Evolutionary conservation across 495 filamentous ascomycete species (phyloP).

Genomic region (Pyronema omphalodes): DNA sequence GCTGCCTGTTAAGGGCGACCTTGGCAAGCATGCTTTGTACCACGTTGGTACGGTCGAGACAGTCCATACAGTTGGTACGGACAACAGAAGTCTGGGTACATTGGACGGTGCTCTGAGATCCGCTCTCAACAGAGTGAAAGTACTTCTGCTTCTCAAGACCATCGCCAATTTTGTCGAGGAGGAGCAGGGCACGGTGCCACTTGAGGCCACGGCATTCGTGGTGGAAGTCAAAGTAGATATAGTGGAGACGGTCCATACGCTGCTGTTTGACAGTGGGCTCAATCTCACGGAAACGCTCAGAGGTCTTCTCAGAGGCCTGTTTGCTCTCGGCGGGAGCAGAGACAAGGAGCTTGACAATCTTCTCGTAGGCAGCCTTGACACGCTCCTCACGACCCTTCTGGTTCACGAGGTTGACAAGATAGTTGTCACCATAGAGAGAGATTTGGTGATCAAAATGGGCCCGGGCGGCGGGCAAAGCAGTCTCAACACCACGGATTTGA

Average conservation of each 20-base stretch:
- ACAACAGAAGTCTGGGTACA: conserved; percentile 59
- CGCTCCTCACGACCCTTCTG: conserved; percentile 73
- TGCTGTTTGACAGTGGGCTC: conserved; percentile 43
- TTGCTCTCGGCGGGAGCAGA: conserved; percentile 45
- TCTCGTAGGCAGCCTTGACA: conserved; percentile 83
- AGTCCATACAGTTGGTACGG: conserved; percentile 98
- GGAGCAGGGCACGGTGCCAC: conserved; percentile 77
- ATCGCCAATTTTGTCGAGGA: conserved; percentile 60
- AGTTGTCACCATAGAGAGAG: conserved; percentile 81
- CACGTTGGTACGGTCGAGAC: conserved; percentile 91
- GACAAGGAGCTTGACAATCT: conserved; percentile 57
- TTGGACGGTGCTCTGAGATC: conserved; percentile 27
- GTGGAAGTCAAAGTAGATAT: conserved; percentile 96
- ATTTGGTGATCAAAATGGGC: conserved; percentile 89
- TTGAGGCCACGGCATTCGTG: conserved; percentile 85
- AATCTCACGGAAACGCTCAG: conserved; percentile 65
- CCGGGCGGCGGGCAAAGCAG: conserved; percentile 58
- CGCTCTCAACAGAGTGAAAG: conserved; percentile 62
- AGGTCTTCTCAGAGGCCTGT: conserved; percentile 38
- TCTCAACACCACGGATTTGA: conserved; percentile 67
- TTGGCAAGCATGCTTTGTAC: conserved; percentile 89
- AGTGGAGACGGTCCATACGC: conserved; percentile 67
- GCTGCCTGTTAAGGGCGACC: conserved; percentile 68
- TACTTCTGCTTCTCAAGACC: conserved; percentile 61
- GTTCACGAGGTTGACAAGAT: conserved; percentile 90